phyloP scores from a whole-genome alignment of 441 rosid species.

The Melastoma candidum region DNA sequence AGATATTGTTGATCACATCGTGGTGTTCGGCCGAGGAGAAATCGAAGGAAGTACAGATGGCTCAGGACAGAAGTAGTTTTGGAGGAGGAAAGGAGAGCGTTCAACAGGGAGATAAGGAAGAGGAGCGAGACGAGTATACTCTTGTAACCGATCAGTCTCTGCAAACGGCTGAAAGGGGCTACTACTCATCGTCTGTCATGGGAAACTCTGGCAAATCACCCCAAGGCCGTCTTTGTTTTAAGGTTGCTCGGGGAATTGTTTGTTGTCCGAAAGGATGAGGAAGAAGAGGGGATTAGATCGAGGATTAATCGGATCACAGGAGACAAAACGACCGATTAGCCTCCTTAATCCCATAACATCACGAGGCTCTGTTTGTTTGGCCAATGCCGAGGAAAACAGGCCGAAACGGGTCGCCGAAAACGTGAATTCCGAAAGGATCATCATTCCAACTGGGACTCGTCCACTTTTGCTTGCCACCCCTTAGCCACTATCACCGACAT shows the following conservation, averaged over 20 bases:
- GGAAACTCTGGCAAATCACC: slow-evolving; percentile 7
- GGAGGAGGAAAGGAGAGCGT: slow-evolving; percentile 37
- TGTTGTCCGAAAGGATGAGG: slow-evolving; percentile 6
- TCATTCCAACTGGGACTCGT: background rate
- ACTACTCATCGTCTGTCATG: slow-evolving; percentile 13
- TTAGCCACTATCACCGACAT: too few relatives aligned
- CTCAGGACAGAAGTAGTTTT: slow-evolving; percentile 31
- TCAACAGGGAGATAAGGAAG: slow-evolving; percentile 34
- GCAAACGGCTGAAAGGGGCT: slow-evolving; percentile 20
- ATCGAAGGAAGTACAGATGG: slow-evolving; percentile 16
- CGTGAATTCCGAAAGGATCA: too few relatives aligned
- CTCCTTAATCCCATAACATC: too few relatives aligned
- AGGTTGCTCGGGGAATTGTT: slow-evolving; percentile 7
- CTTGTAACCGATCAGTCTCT: slow-evolving; percentile 22
- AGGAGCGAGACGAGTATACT: slow-evolving; percentile 37
- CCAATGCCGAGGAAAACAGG: too few relatives aligned
- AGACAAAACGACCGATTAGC: too few relatives aligned
- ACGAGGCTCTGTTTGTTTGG: too few relatives aligned
- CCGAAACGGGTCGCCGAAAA: too few relatives aligned
- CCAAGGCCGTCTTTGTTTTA: slow-evolving; percentile 6
- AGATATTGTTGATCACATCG: background rate
- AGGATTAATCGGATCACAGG: slow-evolving; percentile 39
- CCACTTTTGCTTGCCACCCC: background rate
- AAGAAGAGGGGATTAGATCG: slow-evolving; percentile 20
- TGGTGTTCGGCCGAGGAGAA: slow-evolving; percentile 19